Evolutionary conservation across 495 filamentous ascomycete species (phyloP), one percentile per base, ranked within the genome.

Genomic region (Aspergillus campestris): DNA sequence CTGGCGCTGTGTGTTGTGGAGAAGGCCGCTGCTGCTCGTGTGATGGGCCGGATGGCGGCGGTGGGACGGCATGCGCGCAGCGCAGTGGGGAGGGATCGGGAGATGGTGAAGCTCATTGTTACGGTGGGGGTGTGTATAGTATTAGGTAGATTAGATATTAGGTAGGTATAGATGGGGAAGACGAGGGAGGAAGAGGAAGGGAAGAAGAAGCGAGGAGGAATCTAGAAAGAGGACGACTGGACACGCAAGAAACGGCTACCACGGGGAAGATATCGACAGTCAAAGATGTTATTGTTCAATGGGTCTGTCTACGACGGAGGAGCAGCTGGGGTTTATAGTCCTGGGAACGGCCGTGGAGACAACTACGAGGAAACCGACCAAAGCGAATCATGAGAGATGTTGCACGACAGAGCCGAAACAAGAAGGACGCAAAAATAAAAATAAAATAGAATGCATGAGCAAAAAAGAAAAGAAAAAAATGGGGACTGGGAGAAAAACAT

Each of bases 341-440:
- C 31, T 46, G 34, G 15, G 11, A 34, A 43, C 14, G 31, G 34
- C 13, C 13, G 11, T 15, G 24, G 31, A 12, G 12, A 15, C 14
- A 24, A 33, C 37, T 15, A 18, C 31, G 11, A 31, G 34, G 7
- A 34, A 24, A 9, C 30, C 31, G 28, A 42, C 32, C 35, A 45
- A 38, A 47, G 40, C 39, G 30, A 47, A 40, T 24, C 13, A 48
- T 40, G 18, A 9, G 18, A 27, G 34, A 28, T 31, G 51, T 47
- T 46, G 45, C 34, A 53, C 35, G 58, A 57, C 8, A 30, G 49
- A 44, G 50, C 50, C 53, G 51, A 59, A 53, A 45, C 41, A 48
- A 50, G 29, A 34, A 44, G 35, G 48, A 50, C 15, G 14, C 28
- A 48, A 35, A 43, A 47, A 15, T 30, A 45, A 38, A 41, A 31